Evolutionary conservation across 768 basidiomycete species (phyloP).

Genomic region (Mycena pura): DNA sequence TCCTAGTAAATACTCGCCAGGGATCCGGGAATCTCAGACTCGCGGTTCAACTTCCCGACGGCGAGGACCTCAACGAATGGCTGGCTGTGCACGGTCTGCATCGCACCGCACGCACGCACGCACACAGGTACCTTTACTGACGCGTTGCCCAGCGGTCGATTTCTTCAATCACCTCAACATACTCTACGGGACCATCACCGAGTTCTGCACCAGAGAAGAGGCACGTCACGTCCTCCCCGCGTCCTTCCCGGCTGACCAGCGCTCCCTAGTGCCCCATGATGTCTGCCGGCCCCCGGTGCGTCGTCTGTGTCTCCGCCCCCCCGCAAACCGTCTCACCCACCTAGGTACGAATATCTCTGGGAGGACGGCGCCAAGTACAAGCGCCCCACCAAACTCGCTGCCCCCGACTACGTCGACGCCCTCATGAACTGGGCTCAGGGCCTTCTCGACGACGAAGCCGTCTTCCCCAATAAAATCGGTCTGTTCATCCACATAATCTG

Average conservation of each 20-base stretch:
- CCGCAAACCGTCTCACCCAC: background rate
- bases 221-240: conserved; percentile 47
- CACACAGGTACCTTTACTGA: conserved; percentile 3
- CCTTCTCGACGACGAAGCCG: conserved; percentile 87
- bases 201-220: conserved; percentile 96
- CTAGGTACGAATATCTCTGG: conserved; percentile 94
- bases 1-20: conserved; percentile 44
- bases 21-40: conserved; percentile 94
- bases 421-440: conserved; percentile 99
- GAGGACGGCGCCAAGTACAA: conserved; percentile 89
- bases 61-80: conserved; percentile 98
- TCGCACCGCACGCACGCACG: background rate
- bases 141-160: conserved; percentile 77
- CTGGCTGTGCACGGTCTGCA: conserved; percentile 94
- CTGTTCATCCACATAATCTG: conserved; percentile 23
- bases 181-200: conserved; percentile 97
- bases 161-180: conserved; percentile 99
- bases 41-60: conserved; percentile 94
- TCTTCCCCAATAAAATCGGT: conserved; percentile 98
- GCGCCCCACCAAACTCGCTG: conserved; percentile 91
- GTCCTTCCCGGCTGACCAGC: conserved; percentile 7
- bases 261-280: conserved; percentile 84
- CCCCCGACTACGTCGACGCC: conserved; percentile 95
- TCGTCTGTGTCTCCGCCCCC: conserved; percentile 16
- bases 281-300: conserved; percentile 92